Percentiles rank a stretch among this genome's conserved stretches.
phyloP scores from a whole-genome alignment of 768 basidiomycete species.

The Leccinellum albellum region DNA sequence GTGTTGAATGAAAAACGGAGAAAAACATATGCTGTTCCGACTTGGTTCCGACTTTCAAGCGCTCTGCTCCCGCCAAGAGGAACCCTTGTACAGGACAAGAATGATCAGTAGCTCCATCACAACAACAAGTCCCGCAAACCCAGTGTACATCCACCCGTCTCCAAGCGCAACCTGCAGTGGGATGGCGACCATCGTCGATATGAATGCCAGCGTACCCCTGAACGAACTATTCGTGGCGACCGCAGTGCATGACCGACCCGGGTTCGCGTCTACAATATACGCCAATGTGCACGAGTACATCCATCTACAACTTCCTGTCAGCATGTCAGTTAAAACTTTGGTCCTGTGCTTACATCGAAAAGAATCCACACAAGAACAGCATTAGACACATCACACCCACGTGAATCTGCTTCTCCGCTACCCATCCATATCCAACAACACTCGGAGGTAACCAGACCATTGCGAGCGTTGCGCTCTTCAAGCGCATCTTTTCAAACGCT shows the following conservation, averaged over 20 bases:
- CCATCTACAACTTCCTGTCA: conserved; percentile 33
- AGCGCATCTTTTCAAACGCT: conserved; percentile 54
- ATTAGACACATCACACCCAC: conserved; percentile 67
- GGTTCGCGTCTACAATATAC: conserved; percentile 85
- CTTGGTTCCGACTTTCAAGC: neutral
- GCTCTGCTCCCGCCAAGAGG: conserved; percentile 50
- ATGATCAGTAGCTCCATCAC: conserved; percentile 53
- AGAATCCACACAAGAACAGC: conserved; percentile 71
- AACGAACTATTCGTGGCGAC: conserved; percentile 75
- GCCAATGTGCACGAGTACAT: conserved; percentile 72
- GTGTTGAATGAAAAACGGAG: conserved; percentile 6
- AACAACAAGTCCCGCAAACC: conserved; percentile 55
- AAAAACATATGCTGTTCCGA: neutral
- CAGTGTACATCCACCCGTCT: conserved; percentile 76
- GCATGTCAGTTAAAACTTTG: neutral
- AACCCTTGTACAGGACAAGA: conserved; percentile 59
- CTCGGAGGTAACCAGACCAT: conserved; percentile 54
- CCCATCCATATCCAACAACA: conserved; percentile 74
- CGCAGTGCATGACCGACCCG: conserved; percentile 72
- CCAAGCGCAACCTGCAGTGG: conserved; percentile 73
- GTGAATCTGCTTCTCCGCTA: conserved; percentile 56
- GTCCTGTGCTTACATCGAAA: conserved; percentile 54
- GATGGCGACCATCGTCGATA: conserved; percentile 68
- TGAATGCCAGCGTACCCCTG: conserved; percentile 64
- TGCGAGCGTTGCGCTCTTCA: conserved; percentile 57